These are phyloP conservation scores for Mucor sp. DNA, from an alignment of 371 early-diverging fungal species.

Conservation along the genomic window DNA sequence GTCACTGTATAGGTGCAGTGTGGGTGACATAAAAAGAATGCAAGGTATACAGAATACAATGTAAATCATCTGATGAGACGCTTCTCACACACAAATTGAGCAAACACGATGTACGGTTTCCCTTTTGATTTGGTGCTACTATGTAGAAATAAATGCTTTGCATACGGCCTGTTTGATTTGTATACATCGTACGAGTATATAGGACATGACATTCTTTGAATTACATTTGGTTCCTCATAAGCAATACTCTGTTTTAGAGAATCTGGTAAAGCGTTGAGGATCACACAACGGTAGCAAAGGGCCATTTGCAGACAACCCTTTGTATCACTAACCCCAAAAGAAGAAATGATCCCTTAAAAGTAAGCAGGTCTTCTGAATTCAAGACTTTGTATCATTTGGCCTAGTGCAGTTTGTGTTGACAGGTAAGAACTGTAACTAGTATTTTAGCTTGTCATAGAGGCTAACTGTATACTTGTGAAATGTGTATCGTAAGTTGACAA, in stretches of 20 bases:
- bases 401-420: neutral
- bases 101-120: neutral
- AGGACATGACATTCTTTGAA: too few species aligned
- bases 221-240: too few species aligned
- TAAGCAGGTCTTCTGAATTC: neutral
- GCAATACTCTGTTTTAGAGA: neutral
- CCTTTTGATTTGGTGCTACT: conserved; percentile 2
- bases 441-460: too few species aligned
- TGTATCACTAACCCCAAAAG: neutral
- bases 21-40: neutral
- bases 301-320: neutral
- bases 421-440: neutral
- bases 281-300: neutral
- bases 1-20: neutral
- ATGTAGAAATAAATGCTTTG: neutral
- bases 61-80: neutral
- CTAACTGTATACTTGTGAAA: too few species aligned
- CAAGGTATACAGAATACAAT: neutral
- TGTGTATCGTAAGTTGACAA: too few species aligned
- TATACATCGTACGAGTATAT: neutral
- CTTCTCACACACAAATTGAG: neutral
- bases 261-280: neutral
- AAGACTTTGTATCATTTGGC: neutral
- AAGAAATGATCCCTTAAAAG: neutral
- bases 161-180: neutral